Percentiles rank a stretch among this genome's conserved stretches.
Conservation (phyloP, 2,329 filamentous ascomycete species). For the Ceratocystis alfenasii region DNA sequence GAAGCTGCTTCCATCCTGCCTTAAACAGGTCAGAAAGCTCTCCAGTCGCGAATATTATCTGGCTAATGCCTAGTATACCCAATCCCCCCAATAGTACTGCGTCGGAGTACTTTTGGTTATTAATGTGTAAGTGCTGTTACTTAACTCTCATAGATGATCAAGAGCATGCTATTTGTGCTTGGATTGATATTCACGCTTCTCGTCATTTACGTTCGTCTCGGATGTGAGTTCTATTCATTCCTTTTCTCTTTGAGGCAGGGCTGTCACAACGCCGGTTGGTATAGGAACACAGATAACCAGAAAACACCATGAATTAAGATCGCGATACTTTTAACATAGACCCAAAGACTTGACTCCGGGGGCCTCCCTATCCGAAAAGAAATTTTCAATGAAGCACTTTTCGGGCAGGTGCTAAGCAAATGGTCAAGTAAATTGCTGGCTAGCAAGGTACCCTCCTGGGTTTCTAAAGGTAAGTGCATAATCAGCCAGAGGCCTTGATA, state of each 20-base stretch:
- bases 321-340: neutral
- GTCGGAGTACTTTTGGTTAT: neutral
- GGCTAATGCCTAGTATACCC: neutral
- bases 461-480: neutral
- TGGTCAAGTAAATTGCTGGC: neutral
- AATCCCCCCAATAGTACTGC: neutral
- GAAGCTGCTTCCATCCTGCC: no score
- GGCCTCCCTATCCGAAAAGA: neutral
- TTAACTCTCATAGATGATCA: neutral
- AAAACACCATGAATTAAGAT: neutral
- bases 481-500: conserved; percentile 4
- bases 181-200: neutral
- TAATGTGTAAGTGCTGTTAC: neutral
- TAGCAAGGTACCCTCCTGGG: neutral
- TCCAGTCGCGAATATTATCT: neutral
- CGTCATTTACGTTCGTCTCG: neutral
- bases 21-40: no score
- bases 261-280: neutral
- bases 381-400: neutral
- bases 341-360: neutral
- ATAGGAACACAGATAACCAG: neutral
- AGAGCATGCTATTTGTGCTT: neutral
- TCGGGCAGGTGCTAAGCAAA: neutral
- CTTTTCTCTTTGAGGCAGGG: neutral
- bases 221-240: neutral